Evolutionary conservation across 192 early-diverging fungal species (phyloP), one percentile per base, ranked within the genome.

Genomic region (Mortierella antarctica): DNA sequence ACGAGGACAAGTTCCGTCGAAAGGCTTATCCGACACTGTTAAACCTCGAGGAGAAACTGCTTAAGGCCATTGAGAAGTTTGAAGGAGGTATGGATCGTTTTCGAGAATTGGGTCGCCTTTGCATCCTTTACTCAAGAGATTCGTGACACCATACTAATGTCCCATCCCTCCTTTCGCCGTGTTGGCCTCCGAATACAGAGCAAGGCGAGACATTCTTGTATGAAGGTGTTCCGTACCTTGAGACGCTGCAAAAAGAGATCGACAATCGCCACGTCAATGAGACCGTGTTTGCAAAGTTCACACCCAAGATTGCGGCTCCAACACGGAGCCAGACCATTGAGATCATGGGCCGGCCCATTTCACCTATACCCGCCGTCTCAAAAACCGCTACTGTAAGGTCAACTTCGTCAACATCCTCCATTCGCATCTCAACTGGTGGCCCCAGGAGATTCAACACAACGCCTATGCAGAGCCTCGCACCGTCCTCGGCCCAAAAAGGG

Each of bases 1-100:
- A 96, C 73, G 94, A 96, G 72, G 94, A 95, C 51, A 87, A 88
- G 74, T 96, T 92, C 82, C 71, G 94, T 40, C 94, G 94, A 53
- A 86, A 90, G 1, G 93, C 92, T 42, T 92, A 89, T 62, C 94
- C 94, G 23, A 93, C 87, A 4, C 73, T 96, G 14, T 62, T 94
- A 14, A 87, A 85, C 41, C 70, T 92, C 73, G 94, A 96, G 70
- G 67, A 83, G 39, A 62, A 67, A 10, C 76, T 96, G 57, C 71
- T 87, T 15, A 71, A 84, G 18, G 83, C 81, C 3, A 79, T 95
- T 41, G 54, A 83, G 40, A 73, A 67, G 31, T 91, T 86, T 59
- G 92, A 94, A 80, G 49, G 73, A 71, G 83, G 88, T 89, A 78
- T 62, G 11, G 46, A 23, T 46, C 17, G 13, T 2, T 2, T 31